phyloP scores from a whole-genome alignment of 2,329 filamentous ascomycete genomes.

The Ceratocystis ficicola region DNA sequence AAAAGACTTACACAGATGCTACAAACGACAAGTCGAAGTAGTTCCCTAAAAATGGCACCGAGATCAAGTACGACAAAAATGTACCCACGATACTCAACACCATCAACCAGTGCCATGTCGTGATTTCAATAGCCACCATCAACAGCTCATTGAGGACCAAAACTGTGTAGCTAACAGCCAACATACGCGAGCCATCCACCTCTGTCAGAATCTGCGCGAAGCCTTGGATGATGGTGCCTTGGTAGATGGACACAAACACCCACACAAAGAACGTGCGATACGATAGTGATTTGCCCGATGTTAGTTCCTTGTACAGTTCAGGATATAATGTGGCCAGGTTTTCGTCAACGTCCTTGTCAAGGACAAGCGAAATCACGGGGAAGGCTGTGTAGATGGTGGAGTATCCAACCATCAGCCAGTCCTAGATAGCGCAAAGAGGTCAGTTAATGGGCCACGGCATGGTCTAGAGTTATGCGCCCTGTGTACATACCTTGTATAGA shows the following conservation, averaged over 20 bases:
- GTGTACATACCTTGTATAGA: constrained; percentile 55
- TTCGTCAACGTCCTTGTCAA: constrained; percentile 93
- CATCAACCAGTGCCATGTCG: constrained; percentile 94
- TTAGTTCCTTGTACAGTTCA: constrained; percentile 96
- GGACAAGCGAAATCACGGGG: constrained; percentile 83
- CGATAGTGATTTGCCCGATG: constrained; percentile 69
- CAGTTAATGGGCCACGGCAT: constrained; percentile 22
- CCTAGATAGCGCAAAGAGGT: constrained; percentile 33
- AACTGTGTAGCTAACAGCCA: constrained; percentile 82
- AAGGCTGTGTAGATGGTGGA: constrained; percentile 90
- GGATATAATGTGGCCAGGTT: constrained; percentile 88
- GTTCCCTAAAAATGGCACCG: constrained; percentile 71
- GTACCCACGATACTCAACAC: constrained; percentile 74
- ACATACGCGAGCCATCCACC: constrained; percentile 62
- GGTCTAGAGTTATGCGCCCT: neutral
- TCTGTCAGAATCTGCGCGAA: constrained; percentile 77
- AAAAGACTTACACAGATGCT: constrained; percentile 46
- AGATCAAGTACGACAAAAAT: constrained; percentile 64
- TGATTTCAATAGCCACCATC: constrained; percentile 95
- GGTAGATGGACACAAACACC: constrained; percentile 90
- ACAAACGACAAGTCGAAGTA: constrained; percentile 83
- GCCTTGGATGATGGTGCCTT: constrained; percentile 92
- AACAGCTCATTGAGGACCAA: constrained; percentile 87
- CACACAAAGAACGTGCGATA: constrained; percentile 95
- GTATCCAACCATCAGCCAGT: constrained; percentile 95